Evolutionary conservation across 345 rosid genomes (phyloP), one percentile per base, ranked within the genome.

Genomic region (Pistacia atlantica): DNA sequence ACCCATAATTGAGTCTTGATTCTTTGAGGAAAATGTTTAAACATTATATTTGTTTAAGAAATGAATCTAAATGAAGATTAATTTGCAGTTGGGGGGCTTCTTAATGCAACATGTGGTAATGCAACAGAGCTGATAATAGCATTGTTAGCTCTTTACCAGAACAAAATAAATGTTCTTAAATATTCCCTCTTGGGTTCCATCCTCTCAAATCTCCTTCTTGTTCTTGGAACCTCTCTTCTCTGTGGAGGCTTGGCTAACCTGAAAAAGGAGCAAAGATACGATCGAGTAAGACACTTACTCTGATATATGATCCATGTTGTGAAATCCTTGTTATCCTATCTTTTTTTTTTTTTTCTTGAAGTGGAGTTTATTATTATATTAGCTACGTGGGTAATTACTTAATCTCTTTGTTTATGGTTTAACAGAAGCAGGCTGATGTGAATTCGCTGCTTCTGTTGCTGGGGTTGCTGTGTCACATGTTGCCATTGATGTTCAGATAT

Each of bases 61-160:
- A 3, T 35, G 37, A 64, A 35, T 35, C 45, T 31, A 5, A 8
- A 3, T 9, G 4, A 1, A n/a, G n/a, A 72, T 70, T 22, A 73
- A 73, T 81, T 81, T 84, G 81, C 87, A 95, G 99, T 93, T 73
- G 99, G 99, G 61, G 99, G 99, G 55, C 87, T 95, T 14, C 83
- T 95, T 64, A 95, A 93, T 78, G 98, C 99, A 74, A 95, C 99
- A 13, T 95, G 99, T 68, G 99, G 99, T 5, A 95, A 95, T 80
- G 99, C 93, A 51, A 90, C 97, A 14, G 99, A 95, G 86, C 75
- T 93, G 84, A 95, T 95, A 78, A 95, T 95, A 80, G 95, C 99
- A 38, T n/a, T 95, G 18, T 78, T 93, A 54, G 99, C 99, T 57
- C 92, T 95, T 10, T 76, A 83, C 83, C 87, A 86, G 71, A 81